These are phyloP conservation scores for Colletotrichum agaves DNA, from an alignment of 2,329 filamentous ascomycete genomes.

Conservation along the genomic window DNA sequence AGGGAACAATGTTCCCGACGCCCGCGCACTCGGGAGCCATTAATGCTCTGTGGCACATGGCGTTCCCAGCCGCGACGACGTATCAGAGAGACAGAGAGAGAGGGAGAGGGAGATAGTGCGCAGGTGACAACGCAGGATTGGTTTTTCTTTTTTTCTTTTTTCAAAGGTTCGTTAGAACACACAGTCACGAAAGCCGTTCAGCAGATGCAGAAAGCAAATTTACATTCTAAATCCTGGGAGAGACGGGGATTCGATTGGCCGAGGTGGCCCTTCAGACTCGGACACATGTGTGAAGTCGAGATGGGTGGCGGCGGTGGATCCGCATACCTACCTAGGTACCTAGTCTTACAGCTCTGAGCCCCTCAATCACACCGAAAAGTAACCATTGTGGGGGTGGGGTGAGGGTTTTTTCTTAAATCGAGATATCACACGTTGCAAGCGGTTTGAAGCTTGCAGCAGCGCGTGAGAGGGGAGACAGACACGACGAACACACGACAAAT, in stretches of 20 bases:
- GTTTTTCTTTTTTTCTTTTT: not conserved
- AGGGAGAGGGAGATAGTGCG: too few species aligned
- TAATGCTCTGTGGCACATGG: slow-evolving; percentile 6
- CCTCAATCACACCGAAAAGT: too few species aligned
- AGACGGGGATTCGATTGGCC: not conserved
- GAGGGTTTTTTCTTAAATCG: too few species aligned
- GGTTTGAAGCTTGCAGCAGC: too few species aligned
- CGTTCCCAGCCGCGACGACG: not conserved
- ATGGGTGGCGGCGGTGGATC: not conserved
- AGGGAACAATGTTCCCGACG: not conserved
- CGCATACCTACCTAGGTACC: too few species aligned
- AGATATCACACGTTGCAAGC: too few species aligned
- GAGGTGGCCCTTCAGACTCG: not conserved
- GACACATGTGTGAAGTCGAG: not conserved
- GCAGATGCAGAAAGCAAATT: not conserved
- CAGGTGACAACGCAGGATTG: too few species aligned
- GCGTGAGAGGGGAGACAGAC: too few species aligned
- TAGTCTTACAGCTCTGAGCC: not conserved
- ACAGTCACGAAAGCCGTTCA: slow-evolving; percentile 24
- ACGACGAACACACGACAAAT: too few species aligned
- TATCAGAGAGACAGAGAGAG: not conserved
- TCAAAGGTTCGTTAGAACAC: slow-evolving; percentile 16
- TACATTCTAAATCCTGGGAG: not conserved
- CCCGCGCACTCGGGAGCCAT: slow-evolving; percentile 2
- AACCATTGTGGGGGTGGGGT: too few species aligned